Conservation (phyloP, 1,284 basidiomycete genomes). For the Nidula niveotomentosa region DNA sequence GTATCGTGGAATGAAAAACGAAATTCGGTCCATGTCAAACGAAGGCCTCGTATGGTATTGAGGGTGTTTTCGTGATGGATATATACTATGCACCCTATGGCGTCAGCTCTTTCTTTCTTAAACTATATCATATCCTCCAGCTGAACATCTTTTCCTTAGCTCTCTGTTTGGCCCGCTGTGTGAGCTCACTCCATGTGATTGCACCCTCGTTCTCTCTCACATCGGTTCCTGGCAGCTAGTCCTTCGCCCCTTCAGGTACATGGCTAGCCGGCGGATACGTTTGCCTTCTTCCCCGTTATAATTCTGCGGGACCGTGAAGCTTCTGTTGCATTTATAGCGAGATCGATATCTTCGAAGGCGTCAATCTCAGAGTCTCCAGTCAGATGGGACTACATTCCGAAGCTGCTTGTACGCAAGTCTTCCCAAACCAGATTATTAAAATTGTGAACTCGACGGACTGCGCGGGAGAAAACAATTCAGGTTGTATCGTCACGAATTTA, state of each 20-base stretch:
- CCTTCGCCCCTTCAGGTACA: not conserved
- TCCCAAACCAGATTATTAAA: slow-evolving; percentile 47
- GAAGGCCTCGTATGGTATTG: slow-evolving; percentile 56
- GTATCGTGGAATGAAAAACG: slow-evolving; percentile 65
- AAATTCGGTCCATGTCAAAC: slow-evolving; percentile 66
- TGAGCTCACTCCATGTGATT: not conserved
- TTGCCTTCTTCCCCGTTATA: not conserved
- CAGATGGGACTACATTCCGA: slow-evolving; percentile 72
- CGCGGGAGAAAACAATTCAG: slow-evolving; percentile 54
- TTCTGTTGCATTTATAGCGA: slow-evolving; percentile 31
- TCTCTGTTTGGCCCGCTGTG: slow-evolving; percentile 73
- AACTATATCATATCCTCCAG: no score
- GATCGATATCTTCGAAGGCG: slow-evolving; percentile 78
- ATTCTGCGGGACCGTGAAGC: no score
- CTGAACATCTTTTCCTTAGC: slow-evolving; percentile 31
- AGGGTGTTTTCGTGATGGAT: slow-evolving; percentile 67
- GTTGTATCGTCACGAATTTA: slow-evolving; percentile 60
- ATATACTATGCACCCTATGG: slow-evolving; percentile 71
- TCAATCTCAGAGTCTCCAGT: slow-evolving; percentile 60
- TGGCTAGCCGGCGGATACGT: not conserved
- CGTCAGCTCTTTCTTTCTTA: slow-evolving; percentile 21
- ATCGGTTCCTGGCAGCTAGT: not conserved
- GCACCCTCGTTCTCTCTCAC: no score
- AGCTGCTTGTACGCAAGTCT: slow-evolving; percentile 54
- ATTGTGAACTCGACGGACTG: slow-evolving; percentile 63